phyloP scores from a whole-genome alignment of 1,139 yeast species.

The Yamadazyma pseudoaaseri region DNA sequence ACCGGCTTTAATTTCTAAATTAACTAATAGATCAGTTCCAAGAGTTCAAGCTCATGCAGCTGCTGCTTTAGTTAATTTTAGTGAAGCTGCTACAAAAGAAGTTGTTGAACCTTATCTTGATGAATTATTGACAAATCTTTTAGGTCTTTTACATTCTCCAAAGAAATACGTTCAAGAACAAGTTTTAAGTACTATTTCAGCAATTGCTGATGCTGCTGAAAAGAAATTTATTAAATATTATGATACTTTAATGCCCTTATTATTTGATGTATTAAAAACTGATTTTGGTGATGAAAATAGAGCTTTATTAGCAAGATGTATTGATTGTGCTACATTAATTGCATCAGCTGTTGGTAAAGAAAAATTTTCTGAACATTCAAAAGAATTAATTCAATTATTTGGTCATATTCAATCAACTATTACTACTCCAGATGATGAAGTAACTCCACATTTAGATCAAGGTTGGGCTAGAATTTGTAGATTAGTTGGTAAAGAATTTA shows the following conservation, averaged over 20 bases:
- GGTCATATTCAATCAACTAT: slow-evolving; percentile 68
- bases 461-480: slow-evolving; percentile 96
- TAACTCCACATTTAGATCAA: slow-evolving; percentile 82
- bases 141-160: slow-evolving; percentile 77
- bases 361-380: slow-evolving; percentile 72
- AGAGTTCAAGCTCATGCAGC: slow-evolving; percentile 98
- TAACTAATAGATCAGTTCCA: slow-evolving; percentile 69
- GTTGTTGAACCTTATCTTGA: slow-evolving; percentile 89
- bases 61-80: slow-evolving; percentile 93
- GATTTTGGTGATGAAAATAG: slow-evolving; percentile 82
- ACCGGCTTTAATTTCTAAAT: slow-evolving; percentile 84
- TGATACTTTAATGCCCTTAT: slow-evolving; percentile 90
- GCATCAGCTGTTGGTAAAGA: slow-evolving; percentile 97
- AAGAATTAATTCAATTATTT: slow-evolving; percentile 68
- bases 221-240: slow-evolving; percentile 85
- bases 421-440: slow-evolving; percentile 73
- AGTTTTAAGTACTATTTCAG: slow-evolving; percentile 93
- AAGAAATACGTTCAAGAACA: slow-evolving; percentile 96
- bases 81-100: slow-evolving; percentile 88
- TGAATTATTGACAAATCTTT: slow-evolving; percentile 66
- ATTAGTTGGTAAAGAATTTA: slow-evolving; percentile 78
- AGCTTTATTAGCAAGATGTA: slow-evolving; percentile 84
- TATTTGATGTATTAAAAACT: slow-evolving; percentile 73
- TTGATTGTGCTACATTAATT: slow-evolving; percentile 91
- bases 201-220: slow-evolving; percentile 98